Evolutionary conservation across 1,284 basidiomycete species (phyloP).

Genomic region (Cryptococcus jaspeensis): DNA sequence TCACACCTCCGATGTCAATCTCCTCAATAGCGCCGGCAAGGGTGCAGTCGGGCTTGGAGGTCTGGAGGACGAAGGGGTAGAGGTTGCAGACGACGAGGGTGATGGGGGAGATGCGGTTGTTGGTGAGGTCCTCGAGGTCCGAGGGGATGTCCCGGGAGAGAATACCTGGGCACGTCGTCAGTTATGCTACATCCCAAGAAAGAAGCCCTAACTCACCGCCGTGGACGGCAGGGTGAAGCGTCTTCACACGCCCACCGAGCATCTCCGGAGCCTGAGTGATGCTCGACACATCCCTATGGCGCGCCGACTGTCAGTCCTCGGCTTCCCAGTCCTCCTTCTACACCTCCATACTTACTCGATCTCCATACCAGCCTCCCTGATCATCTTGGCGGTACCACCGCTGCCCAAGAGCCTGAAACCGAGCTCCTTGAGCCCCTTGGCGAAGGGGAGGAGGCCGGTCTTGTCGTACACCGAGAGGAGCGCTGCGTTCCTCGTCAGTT

Average conservation of each 20-base stretch:
- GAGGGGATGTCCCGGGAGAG: slow-evolving; percentile 82
- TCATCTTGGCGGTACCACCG: slow-evolving; percentile 96
- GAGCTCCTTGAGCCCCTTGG: slow-evolving; percentile 72
- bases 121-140: slow-evolving; percentile 76
- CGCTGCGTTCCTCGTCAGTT: slow-evolving; percentile 53
- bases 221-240: slow-evolving; percentile 97
- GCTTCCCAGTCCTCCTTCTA: neutral
- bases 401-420: slow-evolving; percentile 90
- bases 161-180: slow-evolving; percentile 61
- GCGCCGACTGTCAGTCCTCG: slow-evolving; percentile 1
- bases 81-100: slow-evolving; percentile 98
- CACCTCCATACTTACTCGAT: slow-evolving; percentile 67
- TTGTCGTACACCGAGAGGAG: slow-evolving; percentile 98
- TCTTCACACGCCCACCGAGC: slow-evolving; percentile 98
- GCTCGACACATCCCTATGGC: slow-evolving; percentile 85
- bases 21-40: slow-evolving; percentile 94
- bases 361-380: slow-evolving; percentile 86
- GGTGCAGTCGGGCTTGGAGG: slow-evolving; percentile 82
- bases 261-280: slow-evolving; percentile 99
- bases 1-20: slow-evolving; percentile 98
- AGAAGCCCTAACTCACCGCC: slow-evolving; percentile 64
- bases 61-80: slow-evolving; percentile 93
- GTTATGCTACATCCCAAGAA: neutral
- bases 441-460: slow-evolving; percentile 83
- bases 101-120: slow-evolving; percentile 83